phyloP scores from a whole-genome alignment of 2,329 filamentous ascomycete species.

The Fragosphaeria purpurea region DNA sequence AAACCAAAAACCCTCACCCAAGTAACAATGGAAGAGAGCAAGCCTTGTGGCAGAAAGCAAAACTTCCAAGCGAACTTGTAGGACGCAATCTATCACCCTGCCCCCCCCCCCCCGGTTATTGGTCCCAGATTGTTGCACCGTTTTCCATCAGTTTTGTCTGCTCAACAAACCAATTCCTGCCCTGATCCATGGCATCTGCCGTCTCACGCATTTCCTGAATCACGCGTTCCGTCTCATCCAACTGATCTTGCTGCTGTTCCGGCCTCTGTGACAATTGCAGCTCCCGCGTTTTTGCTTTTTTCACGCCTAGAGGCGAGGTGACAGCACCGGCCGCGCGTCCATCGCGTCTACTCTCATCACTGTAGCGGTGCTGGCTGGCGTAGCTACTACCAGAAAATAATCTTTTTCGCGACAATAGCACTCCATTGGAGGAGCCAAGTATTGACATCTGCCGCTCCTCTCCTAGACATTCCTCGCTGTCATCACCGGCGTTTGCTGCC shows the following conservation, averaged over 20 bases:
- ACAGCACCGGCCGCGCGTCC: neutral
- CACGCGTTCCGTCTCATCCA: constrained; percentile 21
- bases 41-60: too few species aligned
- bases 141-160: constrained; percentile 31
- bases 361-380: neutral
- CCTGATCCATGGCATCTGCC: constrained; percentile 36
- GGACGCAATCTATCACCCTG: too few species aligned
- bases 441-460: constrained; percentile 5
- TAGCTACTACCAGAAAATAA: constrained; percentile 1
- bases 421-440: neutral
- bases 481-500: too few species aligned
- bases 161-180: constrained; percentile 34
- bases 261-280: neutral
- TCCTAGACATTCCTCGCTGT: neutral
- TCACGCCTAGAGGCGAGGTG: neutral
- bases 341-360: neutral
- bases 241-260: neutral
- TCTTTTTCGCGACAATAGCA: constrained; percentile 5
- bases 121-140: constrained; percentile 6
- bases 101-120: neutral
- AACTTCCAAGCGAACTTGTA: too few species aligned
- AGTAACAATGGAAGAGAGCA: too few species aligned
- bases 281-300: constrained; percentile 6
- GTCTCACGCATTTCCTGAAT: constrained; percentile 32
- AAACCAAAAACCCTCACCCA: too few species aligned